Evolutionary conservation across 2,329 filamentous ascomycete genomes (phyloP), one percentile per base, ranked within the genome.

Genomic region (Fusarium vanettenii): DNA sequence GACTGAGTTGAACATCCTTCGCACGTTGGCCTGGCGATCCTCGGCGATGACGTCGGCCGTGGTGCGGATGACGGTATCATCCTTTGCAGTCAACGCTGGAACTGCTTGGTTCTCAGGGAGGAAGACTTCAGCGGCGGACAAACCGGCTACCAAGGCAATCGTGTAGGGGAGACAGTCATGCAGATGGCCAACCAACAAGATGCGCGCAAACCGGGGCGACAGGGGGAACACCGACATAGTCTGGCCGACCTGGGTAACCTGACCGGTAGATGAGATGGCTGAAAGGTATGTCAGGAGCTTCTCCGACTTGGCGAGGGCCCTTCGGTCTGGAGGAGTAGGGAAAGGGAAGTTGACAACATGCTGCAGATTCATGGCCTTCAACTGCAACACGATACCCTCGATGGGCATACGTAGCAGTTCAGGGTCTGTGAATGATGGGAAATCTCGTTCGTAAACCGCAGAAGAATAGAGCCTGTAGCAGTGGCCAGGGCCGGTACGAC

Each of bases 381-480:
- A 90, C 82, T 98, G 95, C 41, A 99, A 86, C 2, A 98, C 95
- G 4, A 98, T 91, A 20, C 93, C 94, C 82, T 99, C 97, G 31
- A 98, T 94, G 1, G 97, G 96, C 84, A 97, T 97, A 27, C 95
- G 90, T 57, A 97, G 84, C 43, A 99, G 92, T 82, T 99, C 97
- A 0, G 97, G 96, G 27, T 95, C 92, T 0, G 94, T 92, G 78
- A 97, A 97, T 73, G 96, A 90, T 27, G 91, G 87, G 76, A 99
- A 98, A 76, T 97, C 95, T 67, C 94, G 89, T 83, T 97, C 97
- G 78, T 94, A 99, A 0, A 99, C 93, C 0, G 97, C 97, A 14
- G 95, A 98, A 0, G 95, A 98, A 84, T 98, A 99, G 6, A 99
- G 85, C 66, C 95, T 88, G 85, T 98, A 99, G 84, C 96, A 98